Conservation (phyloP, 2,329 filamentous ascomycete species). For the Botrytis hyacinthi region DNA sequence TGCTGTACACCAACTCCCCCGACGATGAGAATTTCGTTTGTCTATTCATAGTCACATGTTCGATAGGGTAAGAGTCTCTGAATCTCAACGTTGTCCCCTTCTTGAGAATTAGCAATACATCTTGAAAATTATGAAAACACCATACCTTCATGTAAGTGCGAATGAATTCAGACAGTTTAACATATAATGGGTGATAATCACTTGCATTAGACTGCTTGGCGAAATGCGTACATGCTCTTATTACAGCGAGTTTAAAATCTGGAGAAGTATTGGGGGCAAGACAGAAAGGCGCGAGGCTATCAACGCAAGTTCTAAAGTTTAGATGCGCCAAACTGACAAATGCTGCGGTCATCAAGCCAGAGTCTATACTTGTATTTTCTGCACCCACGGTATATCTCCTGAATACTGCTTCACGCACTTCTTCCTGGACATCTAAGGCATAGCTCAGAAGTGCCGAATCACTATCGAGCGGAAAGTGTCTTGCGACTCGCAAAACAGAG, state of each 20-base stretch:
- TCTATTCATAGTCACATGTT: conserved; percentile 44
- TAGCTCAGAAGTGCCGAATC: conserved; percentile 60
- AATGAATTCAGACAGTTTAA: conserved; percentile 55
- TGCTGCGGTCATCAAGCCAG: conserved; percentile 63
- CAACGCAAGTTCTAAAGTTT: conserved; percentile 57
- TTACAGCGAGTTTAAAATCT: conserved; percentile 60
- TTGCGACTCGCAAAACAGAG: conserved; percentile 58
- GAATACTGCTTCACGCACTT: conserved; percentile 65
- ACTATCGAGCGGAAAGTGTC: conserved; percentile 61
- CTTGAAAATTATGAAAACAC: not conserved
- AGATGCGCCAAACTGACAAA: conserved; percentile 64
- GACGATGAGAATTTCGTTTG: conserved; percentile 43
- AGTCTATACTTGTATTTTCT: conserved; percentile 55
- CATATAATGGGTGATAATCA: conserved; percentile 55
- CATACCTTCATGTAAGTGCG: conserved; percentile 55
- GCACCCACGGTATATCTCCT: conserved; percentile 48
- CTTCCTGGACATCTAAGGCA: conserved; percentile 67
- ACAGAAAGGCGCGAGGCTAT: conserved; percentile 56
- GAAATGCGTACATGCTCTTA: conserved; percentile 63
- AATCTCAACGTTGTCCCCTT: conserved; percentile 29
- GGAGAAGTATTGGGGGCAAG: conserved; percentile 55
- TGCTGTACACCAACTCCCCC: conserved; percentile 49
- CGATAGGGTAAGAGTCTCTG: conserved; percentile 38
- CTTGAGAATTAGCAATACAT: conserved; percentile 24
- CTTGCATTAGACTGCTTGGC: conserved; percentile 50